A percentile compares a stretch with the other conserved stretches of the same genome.
Evolutionary conservation across 306 rosid genomes (phyloP).

Genomic region (Geum urbanum): DNA sequence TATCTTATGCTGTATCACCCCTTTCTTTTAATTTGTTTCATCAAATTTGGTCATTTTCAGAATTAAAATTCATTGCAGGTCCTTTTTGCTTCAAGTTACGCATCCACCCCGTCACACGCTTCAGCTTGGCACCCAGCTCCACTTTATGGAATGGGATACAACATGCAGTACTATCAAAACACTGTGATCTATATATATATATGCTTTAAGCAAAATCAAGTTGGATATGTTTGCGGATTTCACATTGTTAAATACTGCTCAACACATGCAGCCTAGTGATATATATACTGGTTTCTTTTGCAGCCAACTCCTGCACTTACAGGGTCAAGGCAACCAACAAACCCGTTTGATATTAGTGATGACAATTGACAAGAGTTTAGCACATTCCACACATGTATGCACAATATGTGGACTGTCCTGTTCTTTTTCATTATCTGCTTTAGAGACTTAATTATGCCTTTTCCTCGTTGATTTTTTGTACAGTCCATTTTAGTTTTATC

Average conservation of each 20-base stretch:
- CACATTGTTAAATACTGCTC: neutral
- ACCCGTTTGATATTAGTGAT: conserved; percentile 60
- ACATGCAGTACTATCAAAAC: conserved; percentile 56
- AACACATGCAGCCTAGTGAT: conserved; percentile 16
- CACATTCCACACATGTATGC: conserved; percentile 45
- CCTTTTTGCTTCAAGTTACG: conserved; percentile 53
- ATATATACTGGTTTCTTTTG: conserved; percentile 20
- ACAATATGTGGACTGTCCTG: conserved; percentile 19
- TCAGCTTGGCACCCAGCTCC: conserved; percentile 55
- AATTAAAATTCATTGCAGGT: conserved; percentile 50
- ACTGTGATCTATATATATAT: conserved; percentile 38
- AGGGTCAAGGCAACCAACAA: conserved; percentile 31
- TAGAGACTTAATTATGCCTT: neutral
- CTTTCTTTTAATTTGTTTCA: neutral
- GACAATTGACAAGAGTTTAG: conserved; percentile 36
- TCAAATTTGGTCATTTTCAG: conserved; percentile 2
- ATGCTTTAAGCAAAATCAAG: neutral
- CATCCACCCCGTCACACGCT: conserved; percentile 38
- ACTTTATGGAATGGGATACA: conserved; percentile 45
- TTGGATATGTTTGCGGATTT: neutral
- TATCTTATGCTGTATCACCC: conserved; percentile 9
- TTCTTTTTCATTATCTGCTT: neutral
- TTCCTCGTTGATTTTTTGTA: neutral
- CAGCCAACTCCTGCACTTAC: conserved; percentile 52
- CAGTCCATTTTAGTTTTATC: neutral